Conservation (phyloP, 257 asterid species). For the Solanum habrochaites region DNA sequence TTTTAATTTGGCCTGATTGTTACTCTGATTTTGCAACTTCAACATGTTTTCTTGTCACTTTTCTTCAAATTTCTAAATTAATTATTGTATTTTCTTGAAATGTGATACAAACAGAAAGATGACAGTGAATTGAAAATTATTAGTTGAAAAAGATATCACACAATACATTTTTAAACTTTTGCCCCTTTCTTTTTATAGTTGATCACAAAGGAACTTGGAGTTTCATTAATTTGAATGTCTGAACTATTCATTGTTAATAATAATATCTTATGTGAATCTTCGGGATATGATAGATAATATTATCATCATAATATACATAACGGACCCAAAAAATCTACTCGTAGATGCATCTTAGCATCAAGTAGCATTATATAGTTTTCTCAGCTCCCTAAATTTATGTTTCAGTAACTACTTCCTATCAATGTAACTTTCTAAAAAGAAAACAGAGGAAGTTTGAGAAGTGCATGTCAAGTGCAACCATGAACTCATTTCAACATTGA, state of each 20-base stretch:
- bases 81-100: no score
- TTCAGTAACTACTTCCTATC: neutral
- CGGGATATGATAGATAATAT: neutral
- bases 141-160: neutral
- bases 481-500: neutral
- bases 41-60: constrained; percentile 27
- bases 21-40: neutral
- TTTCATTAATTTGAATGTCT: neutral
- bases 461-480: neutral
- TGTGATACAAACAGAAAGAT: neutral
- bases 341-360: neutral
- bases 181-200: neutral
- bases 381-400: neutral
- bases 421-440: neutral
- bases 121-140: neutral
- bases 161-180: neutral
- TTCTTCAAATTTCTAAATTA: neutral
- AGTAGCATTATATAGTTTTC: neutral
- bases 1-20: no score
- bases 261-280: neutral
- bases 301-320: neutral
- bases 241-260: no score
- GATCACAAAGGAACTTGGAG: neutral
- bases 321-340: neutral
- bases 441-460: neutral